Conservation (phyloP, 2,329 filamentous ascomycete species). For the Zopfia rhizophila region DNA sequence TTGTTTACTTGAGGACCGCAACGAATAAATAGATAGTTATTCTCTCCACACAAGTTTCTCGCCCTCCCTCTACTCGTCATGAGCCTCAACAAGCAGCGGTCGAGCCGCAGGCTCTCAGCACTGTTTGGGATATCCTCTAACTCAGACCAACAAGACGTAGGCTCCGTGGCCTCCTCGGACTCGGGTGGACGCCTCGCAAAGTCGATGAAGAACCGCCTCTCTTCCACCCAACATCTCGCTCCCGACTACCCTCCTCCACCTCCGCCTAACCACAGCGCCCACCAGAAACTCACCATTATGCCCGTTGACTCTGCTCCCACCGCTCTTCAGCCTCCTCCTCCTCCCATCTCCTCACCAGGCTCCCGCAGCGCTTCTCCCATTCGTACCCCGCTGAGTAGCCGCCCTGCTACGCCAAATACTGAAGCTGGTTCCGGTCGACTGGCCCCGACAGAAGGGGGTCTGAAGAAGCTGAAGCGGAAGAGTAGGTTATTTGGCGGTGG, state of each 20-base stretch:
- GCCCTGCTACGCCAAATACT: conserved; percentile 9
- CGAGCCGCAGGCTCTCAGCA: conserved; percentile 46
- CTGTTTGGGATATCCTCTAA: conserved; percentile 39
- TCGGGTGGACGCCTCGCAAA: conserved; percentile 41
- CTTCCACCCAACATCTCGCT: conserved; percentile 41
- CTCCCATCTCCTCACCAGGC: conserved; percentile 26
- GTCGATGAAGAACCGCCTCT: conserved; percentile 45
- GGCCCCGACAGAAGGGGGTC: conserved; percentile 27
- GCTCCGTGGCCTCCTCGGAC: conserved; percentile 39
- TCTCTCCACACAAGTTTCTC: background rate
- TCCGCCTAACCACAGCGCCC: conserved; percentile 21
- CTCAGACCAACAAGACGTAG: conserved; percentile 29
- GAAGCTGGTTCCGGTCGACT: conserved; percentile 17
- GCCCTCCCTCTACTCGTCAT: conserved; percentile 1
- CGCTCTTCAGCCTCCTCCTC: conserved; percentile 30
- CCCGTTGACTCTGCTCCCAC: conserved; percentile 33
- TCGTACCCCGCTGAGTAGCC: conserved; percentile 18
- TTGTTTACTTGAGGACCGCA: conserved; percentile 14
- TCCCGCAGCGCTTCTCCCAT: conserved; percentile 42
- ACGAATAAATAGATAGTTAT: background rate
- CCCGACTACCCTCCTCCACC: conserved; percentile 44
- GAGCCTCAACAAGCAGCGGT: conserved; percentile 42
- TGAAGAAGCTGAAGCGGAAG: conserved; percentile 48
- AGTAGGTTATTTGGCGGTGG: conserved; percentile 46
- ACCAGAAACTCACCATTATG: conserved; percentile 38